Percentiles rank a stretch among this genome's conserved stretches.
These are phyloP conservation scores for Torulaspora globosa DNA, from an alignment of 1,139 yeast species.

Conservation along the genomic window DNA sequence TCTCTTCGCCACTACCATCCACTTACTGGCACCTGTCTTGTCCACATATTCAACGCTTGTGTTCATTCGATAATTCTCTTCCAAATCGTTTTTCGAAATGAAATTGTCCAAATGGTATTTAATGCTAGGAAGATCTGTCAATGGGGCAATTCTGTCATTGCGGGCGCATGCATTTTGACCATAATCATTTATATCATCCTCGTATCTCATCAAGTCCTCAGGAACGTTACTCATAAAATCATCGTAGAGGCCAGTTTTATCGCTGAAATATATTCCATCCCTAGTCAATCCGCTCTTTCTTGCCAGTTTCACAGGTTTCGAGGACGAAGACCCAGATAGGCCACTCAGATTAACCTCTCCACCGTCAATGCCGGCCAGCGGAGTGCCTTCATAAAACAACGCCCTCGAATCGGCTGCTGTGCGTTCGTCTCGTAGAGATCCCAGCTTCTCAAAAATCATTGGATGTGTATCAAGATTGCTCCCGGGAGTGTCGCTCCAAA, in stretches of 20 bases:
- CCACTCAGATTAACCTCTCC: conserved; percentile 11
- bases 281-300: conserved; percentile 8
- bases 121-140: conserved; percentile 13
- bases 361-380: conserved; percentile 11
- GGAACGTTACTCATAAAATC: conserved; percentile 19
- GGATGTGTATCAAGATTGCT: conserved; percentile 8
- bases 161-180: not conserved
- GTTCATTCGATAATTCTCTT: conserved; percentile 11
- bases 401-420: conserved; percentile 10
- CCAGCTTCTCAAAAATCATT: conserved; percentile 13
- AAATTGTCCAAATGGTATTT: conserved; percentile 9
- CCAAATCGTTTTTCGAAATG: conserved; percentile 8
- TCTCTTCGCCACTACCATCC: conserved; percentile 16
- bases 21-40: conserved; percentile 17
- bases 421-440: conserved; percentile 6
- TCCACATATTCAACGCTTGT: conserved; percentile 20
- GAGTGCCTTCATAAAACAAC: conserved; percentile 17
- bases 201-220: conserved; percentile 17
- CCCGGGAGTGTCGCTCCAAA: conserved; percentile 36
- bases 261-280: conserved; percentile 16
- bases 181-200: conserved; percentile 7
- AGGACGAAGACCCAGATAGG: conserved; percentile 13
- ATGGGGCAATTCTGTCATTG: conserved; percentile 13
- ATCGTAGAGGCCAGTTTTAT: conserved; percentile 19
- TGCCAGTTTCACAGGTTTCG: conserved; percentile 13